A percentile compares a stretch with the other conserved stretches of the same genome.
These are phyloP conservation scores for Cadophora luteo-olivacea DNA, from an alignment of 2,329 filamentous ascomycete genomes.

Conservation along the genomic window DNA sequence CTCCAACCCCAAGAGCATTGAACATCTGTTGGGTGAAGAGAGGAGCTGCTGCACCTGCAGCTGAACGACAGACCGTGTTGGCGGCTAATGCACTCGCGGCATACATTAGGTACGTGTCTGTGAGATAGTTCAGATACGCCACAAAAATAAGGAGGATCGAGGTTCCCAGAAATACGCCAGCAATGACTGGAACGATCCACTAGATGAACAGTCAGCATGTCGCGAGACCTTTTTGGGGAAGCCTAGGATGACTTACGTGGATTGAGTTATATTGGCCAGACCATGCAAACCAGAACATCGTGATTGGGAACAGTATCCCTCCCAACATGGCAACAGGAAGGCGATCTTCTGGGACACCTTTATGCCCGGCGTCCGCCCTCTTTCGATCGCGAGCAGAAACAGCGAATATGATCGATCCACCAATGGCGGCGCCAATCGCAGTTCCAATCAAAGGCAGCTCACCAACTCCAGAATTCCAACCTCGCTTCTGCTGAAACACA, in stretches of 20 bases:
- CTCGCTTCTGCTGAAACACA: constrained; percentile 47
- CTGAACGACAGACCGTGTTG: constrained; percentile 65
- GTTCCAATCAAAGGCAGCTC: constrained; percentile 74
- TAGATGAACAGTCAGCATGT: background rate
- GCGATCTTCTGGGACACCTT: constrained; percentile 52
- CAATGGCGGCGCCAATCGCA: constrained; percentile 50
- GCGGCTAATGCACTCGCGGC: constrained; percentile 62
- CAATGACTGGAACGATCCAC: constrained; percentile 55
- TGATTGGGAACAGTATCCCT: constrained; percentile 57
- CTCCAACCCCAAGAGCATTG: constrained; percentile 55
- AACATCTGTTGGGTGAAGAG: constrained; percentile 60
- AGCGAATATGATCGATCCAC: constrained; percentile 54
- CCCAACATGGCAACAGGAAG: constrained; percentile 62
- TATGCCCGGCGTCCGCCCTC: constrained; percentile 40
- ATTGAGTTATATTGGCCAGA: constrained; percentile 55
- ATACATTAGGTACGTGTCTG: constrained; percentile 50
- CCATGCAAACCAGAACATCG: constrained; percentile 52
- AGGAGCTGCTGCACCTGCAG: constrained; percentile 69
- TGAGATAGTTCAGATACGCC: constrained; percentile 62
- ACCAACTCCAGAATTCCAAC: constrained; percentile 56
- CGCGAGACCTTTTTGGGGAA: background rate
- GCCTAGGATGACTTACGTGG: constrained; percentile 30
- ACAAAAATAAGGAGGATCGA: constrained; percentile 57
- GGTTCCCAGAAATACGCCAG: constrained; percentile 50
- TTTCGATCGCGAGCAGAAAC: constrained; percentile 47